Percentiles rank a stretch among this genome's conserved stretches.
Evolutionary conservation across 2,329 filamentous ascomycete genomes (phyloP).

Genomic region (Chalaropsis ovoidea): DNA sequence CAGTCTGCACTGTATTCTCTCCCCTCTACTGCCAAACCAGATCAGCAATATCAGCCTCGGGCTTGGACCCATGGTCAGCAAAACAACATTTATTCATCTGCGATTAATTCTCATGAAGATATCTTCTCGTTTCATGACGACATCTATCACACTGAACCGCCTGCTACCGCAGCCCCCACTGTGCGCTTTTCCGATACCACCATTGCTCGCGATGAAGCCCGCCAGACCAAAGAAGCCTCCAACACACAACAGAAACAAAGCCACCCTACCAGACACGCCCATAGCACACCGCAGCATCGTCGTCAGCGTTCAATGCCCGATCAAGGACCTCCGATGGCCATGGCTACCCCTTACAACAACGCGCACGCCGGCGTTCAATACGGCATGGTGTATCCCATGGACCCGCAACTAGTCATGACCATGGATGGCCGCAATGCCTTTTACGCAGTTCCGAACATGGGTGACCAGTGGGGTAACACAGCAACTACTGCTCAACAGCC

Average conservation of each 20-base stretch:
- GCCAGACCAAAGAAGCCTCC: neutral
- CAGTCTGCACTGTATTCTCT: neutral
- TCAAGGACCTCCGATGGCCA: neutral
- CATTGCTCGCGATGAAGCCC: neutral
- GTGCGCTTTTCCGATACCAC: neutral
- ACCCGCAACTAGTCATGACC: constrained; percentile 6
- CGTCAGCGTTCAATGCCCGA: neutral
- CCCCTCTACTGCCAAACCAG: neutral
- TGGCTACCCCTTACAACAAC: neutral
- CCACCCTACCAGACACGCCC: neutral
- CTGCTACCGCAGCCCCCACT: neutral
- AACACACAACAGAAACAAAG: neutral
- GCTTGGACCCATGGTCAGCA: neutral
- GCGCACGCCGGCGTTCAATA: neutral
- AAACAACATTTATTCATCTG: neutral
- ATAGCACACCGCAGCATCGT: neutral
- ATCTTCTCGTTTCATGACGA: neutral
- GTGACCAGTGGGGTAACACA: neutral
- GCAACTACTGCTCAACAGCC: neutral
- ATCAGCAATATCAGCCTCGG: neutral
- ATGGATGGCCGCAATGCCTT: constrained; percentile 1
- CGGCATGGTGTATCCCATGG: neutral
- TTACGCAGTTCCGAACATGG: neutral
- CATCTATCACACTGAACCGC: neutral
- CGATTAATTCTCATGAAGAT: neutral